Base-by-base conservation (phyloP, 1,139 yeast genomes). In the Nakaseomyces uthaithaninus region DNA sequence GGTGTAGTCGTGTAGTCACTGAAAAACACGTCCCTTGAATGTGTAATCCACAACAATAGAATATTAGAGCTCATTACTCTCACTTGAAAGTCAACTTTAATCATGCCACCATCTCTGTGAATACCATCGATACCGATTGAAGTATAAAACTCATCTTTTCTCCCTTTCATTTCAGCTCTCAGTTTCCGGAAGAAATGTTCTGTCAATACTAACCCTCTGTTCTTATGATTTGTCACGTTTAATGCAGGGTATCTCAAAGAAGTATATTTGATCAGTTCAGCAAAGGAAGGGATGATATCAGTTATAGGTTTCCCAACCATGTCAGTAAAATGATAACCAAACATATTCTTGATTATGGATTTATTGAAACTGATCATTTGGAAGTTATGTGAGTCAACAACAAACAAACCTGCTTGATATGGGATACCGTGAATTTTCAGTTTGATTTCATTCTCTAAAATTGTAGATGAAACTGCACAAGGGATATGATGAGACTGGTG, bases 141-240 rank as follows among this genome's bases (percentile, higher is more conserved):
- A 20, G 69, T 68, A 42, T 80, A 67, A 47, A 80, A 80, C 11
- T 71, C 55, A 26, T 52, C 57, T 15, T 38, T 47, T 16, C 47
- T 41, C 22, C 43, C 44, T 27, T 39, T 43, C 52, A 54, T 46
- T 49, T 60, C 52, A 39, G 59, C 50, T 48, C 54, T 25, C 65
- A 74, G 60, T 48, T 78, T 79, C 48, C 96, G 70, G 62, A 87
- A 86, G 57, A 83, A 81, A 63, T 87, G 96, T 58, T 87, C 96
- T 0, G 96, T 95, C 15, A 87, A 65, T 0, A 87, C 95, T 65
- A 64, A 71, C 53, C 74, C 84, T 47, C 45, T 57, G 40, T 59
- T 59, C 17, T 49, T 54, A 40, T 54, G 45, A n/a, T 56, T 57
- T 3, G 59, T 48, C 22, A 65, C 54, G 40, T 57, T 59, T 42